These are phyloP conservation scores for Lasiodiplodia sp. DNA, from an alignment of 2,329 filamentous ascomycete species.

Conservation along the genomic window DNA sequence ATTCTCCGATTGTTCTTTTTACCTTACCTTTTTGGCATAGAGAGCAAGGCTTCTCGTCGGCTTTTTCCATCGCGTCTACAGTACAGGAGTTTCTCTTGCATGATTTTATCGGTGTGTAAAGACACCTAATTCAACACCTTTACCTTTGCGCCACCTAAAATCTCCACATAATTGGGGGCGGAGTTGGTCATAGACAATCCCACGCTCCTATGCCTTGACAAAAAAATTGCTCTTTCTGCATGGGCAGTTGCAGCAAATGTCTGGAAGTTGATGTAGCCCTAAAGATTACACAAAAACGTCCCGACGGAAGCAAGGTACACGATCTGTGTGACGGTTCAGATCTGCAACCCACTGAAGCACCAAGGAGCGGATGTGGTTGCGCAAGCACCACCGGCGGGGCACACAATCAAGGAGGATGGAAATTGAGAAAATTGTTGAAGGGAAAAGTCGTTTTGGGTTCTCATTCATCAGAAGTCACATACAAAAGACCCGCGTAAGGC, in stretches of 20 bases:
- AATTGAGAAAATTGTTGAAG: not conserved
- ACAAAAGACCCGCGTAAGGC: conserved; percentile 4
- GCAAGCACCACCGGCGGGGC: not conserved
- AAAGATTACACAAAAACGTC: not conserved
- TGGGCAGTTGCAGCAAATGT: too few species aligned
- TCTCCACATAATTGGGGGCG: not conserved
- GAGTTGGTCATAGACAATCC: not conserved
- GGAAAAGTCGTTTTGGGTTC: conserved; percentile 9
- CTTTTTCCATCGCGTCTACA: not conserved
- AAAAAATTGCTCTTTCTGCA: too few species aligned
- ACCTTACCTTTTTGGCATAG: not conserved
- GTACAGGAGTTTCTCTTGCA: not conserved
- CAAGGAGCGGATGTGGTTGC: not conserved
- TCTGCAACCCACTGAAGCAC: not conserved
- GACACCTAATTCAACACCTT: not conserved
- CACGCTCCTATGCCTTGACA: too few species aligned
- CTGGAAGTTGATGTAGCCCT: not conserved
- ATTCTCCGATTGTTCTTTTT: not conserved
- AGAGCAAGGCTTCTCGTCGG: not conserved
- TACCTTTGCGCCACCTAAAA: not conserved
- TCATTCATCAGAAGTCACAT: conserved; percentile 12
- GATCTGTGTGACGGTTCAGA: not conserved
- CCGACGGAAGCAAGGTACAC: not conserved
- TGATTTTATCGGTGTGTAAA: not conserved
- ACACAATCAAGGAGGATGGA: not conserved